Conservation (phyloP, 257 asterid genomes). For the Agastache rugosa region DNA sequence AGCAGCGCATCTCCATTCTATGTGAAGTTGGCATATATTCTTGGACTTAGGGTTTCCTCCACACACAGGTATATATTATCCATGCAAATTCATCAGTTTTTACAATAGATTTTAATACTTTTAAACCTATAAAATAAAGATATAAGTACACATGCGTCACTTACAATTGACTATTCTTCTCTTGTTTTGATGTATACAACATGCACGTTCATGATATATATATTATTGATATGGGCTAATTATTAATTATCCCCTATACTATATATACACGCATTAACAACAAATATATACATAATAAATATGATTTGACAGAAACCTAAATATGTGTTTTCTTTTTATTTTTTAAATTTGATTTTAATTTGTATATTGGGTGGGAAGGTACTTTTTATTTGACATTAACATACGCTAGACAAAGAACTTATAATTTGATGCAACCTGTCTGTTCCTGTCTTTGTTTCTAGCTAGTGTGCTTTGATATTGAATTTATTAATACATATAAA, state of each 20-base stretch:
- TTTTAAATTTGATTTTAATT: background rate
- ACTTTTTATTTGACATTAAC: slow-evolving; percentile 26
- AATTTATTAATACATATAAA: background rate
- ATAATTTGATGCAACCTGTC: slow-evolving; percentile 41
- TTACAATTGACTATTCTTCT: background rate
- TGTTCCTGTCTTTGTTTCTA: slow-evolving; percentile 17
- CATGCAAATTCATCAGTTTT: slow-evolving; percentile 20
- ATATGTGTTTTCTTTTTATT: background rate
- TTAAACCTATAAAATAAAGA: too few relatives aligned
- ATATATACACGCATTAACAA: too few relatives aligned
- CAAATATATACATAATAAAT: too few relatives aligned
- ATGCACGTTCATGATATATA: background rate
- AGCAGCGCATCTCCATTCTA: slow-evolving; percentile 43
- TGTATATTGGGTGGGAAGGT: background rate
- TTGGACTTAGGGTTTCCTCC: slow-evolving; percentile 82
- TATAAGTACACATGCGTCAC: background rate
- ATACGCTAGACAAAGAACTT: slow-evolving; percentile 26
- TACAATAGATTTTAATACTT: background rate
- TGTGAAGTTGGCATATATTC: slow-evolving; percentile 71
- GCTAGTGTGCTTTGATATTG: background rate
- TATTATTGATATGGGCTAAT: too few relatives aligned
- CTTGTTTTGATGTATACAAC: background rate
- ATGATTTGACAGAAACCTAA: slow-evolving; percentile 5
- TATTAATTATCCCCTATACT: too few relatives aligned
- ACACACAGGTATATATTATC: slow-evolving; percentile 60